These are phyloP conservation scores for Picea mariana DNA, from an alignment of 83 land plant species.

Conservation along the genomic window DNA sequence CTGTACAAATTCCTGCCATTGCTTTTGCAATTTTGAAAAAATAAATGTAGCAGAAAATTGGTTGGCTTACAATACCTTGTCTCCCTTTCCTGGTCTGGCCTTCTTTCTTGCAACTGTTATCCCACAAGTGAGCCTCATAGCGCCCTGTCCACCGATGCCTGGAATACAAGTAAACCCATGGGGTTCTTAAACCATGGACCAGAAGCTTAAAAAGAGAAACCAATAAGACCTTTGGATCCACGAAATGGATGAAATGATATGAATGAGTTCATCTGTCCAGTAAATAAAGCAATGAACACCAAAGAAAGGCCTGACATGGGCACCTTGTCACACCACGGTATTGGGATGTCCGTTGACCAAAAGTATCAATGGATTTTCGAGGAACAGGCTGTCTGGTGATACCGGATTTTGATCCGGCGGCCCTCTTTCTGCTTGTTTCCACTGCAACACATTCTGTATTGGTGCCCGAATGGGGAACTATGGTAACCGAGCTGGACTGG, in stretches of 20 bases:
- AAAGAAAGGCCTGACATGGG: background rate
- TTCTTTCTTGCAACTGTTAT: constrained; percentile 73
- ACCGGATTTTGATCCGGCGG: constrained; percentile 24
- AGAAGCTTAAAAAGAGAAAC: background rate
- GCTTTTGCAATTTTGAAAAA: background rate
- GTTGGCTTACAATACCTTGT: constrained; percentile 41
- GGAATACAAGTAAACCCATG: constrained; percentile 3
- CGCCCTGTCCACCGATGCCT: constrained; percentile 78
- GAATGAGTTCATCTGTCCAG: no score
- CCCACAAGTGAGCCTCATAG: constrained; percentile 73
- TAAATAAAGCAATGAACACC: background rate
- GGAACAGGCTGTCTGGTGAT: constrained; percentile 72
- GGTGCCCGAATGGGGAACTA: constrained; percentile 34
- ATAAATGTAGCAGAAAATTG: background rate
- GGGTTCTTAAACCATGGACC: background rate
- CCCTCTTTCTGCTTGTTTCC: constrained; percentile 62
- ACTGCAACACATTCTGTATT: constrained; percentile 32
- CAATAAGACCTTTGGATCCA: background rate
- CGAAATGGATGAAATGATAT: background rate
- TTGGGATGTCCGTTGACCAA: constrained; percentile 89
- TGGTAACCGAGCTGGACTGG: constrained; percentile 75
- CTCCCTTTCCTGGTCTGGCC: constrained; percentile 71
- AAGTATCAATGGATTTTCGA: constrained; percentile 84
- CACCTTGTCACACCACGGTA: constrained; percentile 83
- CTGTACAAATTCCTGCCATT: background rate